Evolutionary conservation across 164 flowering plant species (phyloP).

Genomic region (Stephania japonica): DNA sequence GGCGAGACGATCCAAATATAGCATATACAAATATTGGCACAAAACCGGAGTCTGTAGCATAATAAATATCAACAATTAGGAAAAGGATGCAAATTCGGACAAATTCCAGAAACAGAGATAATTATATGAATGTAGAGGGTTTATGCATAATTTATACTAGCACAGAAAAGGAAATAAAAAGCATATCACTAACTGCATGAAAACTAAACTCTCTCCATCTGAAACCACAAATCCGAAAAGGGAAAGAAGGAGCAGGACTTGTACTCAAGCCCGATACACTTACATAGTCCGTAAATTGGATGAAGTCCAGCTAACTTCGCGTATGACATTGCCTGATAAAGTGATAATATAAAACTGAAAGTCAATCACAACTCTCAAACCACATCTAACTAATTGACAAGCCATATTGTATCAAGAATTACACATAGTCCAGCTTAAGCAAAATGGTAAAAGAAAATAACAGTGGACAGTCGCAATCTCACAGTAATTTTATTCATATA

Average conservation of each 20-base stretch:
- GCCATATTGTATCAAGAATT: background rate
- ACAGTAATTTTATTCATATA: no score
- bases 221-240: background rate
- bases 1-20: slow-evolving; percentile 94
- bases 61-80: slow-evolving; percentile 7
- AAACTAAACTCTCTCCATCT: background rate
- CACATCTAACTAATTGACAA: background rate
- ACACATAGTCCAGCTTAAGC: background rate
- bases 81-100: background rate
- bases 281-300: slow-evolving; percentile 96
- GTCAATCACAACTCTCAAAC: background rate
- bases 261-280: slow-evolving; percentile 28
- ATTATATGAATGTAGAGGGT: background rate
- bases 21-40: slow-evolving; percentile 91
- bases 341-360: slow-evolving; percentile 26
- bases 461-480: background rate
- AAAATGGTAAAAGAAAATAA: background rate
- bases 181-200: background rate
- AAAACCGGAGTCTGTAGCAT: slow-evolving; percentile 74
- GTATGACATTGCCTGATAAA: slow-evolving; percentile 90
- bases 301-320: slow-evolving; percentile 95
- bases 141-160: background rate
- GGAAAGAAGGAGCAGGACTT: background rate
- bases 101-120: background rate
- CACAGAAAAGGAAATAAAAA: background rate